A percentile compares a stretch with the other conserved stretches of the same genome.
phyloP scores from a whole-genome alignment of 345 rosid species.

The Sisymbrium irio region DNA sequence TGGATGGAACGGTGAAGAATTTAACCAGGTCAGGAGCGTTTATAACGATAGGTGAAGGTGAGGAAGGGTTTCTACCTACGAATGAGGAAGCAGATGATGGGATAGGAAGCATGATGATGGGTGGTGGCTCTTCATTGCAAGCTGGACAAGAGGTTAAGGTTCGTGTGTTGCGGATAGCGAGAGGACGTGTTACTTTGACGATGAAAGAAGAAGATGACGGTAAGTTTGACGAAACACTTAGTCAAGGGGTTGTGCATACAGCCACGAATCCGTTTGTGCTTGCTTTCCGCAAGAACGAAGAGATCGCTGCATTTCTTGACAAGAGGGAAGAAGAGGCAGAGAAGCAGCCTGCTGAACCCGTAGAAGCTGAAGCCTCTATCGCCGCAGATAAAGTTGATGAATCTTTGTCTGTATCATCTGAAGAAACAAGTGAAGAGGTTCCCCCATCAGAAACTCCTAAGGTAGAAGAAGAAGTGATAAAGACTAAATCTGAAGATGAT shows the following conservation, averaged over 20 bases:
- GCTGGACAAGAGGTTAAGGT: slow-evolving; percentile 76
- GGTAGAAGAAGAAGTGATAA: slow-evolving; percentile 33
- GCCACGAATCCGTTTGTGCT: slow-evolving; percentile 76
- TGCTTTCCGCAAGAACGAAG: slow-evolving; percentile 75
- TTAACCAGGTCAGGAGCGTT: slow-evolving; percentile 74
- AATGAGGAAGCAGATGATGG: slow-evolving; percentile 78
- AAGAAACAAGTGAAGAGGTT: slow-evolving; percentile 40
- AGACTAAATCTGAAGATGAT: slow-evolving; percentile 37
- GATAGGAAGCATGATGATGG: slow-evolving; percentile 56
- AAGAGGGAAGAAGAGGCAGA: slow-evolving; percentile 59
- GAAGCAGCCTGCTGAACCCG: slow-evolving; percentile 36
- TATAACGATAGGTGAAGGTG: slow-evolving; percentile 82
- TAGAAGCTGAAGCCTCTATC: slow-evolving; percentile 36
- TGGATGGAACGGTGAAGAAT: slow-evolving; percentile 77
- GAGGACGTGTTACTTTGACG: slow-evolving; percentile 86
- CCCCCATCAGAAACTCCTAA: slow-evolving; percentile 41
- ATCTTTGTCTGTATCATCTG: slow-evolving; percentile 34
- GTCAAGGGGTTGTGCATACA: slow-evolving; percentile 57
- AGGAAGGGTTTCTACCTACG: slow-evolving; percentile 81
- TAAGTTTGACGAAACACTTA: slow-evolving; percentile 42
- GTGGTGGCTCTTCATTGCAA: slow-evolving; percentile 51
- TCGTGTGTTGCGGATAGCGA: slow-evolving; percentile 56
- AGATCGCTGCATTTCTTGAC: slow-evolving; percentile 71
- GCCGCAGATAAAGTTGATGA: slow-evolving; percentile 23
- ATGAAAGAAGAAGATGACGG: slow-evolving; percentile 68